These are phyloP conservation scores for Tympanopsis confertula DNA, from an alignment of 2,329 filamentous ascomycete genomes.

Conservation along the genomic window DNA sequence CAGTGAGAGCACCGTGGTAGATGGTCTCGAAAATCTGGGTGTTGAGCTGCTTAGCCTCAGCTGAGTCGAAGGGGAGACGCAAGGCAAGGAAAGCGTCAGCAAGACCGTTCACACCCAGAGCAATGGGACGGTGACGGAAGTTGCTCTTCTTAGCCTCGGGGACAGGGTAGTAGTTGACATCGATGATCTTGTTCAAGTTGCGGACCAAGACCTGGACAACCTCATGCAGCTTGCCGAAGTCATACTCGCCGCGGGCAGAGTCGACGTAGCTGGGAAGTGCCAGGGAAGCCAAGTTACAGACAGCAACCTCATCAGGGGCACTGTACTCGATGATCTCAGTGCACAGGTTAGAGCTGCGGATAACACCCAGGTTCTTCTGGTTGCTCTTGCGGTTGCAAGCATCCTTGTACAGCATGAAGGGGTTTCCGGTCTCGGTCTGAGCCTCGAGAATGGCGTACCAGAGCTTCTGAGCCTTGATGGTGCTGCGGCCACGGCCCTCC, in stretches of 20 bases:
- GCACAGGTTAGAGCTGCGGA: constrained; percentile 96
- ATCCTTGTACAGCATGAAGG: constrained; percentile 99
- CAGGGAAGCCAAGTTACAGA: constrained; percentile 93
- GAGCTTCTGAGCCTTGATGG: constrained; percentile 93
- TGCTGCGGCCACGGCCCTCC: constrained; percentile 78
- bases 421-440: constrained; percentile 96
- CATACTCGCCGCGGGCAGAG: constrained; percentile 70
- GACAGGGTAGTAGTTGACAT: constrained; percentile 98
- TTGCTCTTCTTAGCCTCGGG: constrained; percentile 89
- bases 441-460: constrained; percentile 98
- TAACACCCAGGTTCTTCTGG: constrained; percentile 98
- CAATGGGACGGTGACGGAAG: constrained; percentile 90
- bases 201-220: constrained; percentile 83
- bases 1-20: constrained; percentile 87
- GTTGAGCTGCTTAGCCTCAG: constrained; percentile 87
- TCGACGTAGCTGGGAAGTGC: constrained; percentile 87
- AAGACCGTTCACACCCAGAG: constrained; percentile 92
- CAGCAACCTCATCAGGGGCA: constrained; percentile 93
- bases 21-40: constrained; percentile 99
- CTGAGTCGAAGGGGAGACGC: constrained; percentile 91
- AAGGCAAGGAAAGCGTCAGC: constrained; percentile 96
- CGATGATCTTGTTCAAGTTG: constrained; percentile 97
- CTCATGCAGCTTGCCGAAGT: constrained; percentile 95
- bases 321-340: constrained; percentile 98
- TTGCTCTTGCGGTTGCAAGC: constrained; percentile 98